phyloP scores from a whole-genome alignment of 2,329 filamentous ascomycete species.

The Xenoacremonium recifei region DNA sequence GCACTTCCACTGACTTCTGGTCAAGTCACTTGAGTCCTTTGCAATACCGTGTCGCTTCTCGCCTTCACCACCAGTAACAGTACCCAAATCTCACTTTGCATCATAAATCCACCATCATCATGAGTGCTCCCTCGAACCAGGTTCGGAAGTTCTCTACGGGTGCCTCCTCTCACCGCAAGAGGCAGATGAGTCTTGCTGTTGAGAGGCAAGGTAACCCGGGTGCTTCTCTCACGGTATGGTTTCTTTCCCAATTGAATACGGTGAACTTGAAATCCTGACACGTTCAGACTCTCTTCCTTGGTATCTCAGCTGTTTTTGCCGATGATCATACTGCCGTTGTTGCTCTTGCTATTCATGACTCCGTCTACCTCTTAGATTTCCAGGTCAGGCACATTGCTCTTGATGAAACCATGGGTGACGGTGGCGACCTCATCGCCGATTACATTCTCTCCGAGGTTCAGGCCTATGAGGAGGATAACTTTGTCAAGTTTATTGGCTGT shows the following conservation, averaged over 20 bases:
- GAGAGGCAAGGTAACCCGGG: constrained; percentile 44
- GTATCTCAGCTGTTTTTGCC: constrained; percentile 56
- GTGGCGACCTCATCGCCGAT: constrained; percentile 52
- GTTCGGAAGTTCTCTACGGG: constrained; percentile 43
- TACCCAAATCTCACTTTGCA: constrained; percentile 7
- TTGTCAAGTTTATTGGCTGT: constrained; percentile 72
- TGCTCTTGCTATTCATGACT: constrained; percentile 70
- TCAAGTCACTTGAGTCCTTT: constrained; percentile 3
- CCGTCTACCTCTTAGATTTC: constrained; percentile 73
- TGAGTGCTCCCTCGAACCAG: constrained; percentile 20
- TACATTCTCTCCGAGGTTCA: constrained; percentile 57
- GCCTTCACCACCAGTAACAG: constrained; percentile 5
- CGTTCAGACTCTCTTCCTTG: constrained; percentile 57
- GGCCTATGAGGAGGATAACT: constrained; percentile 61
- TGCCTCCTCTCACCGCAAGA: constrained; percentile 44
- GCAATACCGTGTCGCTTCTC: no score
- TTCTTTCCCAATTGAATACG: background rate
- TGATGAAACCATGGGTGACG: constrained; percentile 36
- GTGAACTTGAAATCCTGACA: background rate
- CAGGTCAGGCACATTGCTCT: constrained; percentile 57
- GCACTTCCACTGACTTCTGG: constrained; percentile 9
- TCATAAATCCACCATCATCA: constrained; percentile 19
- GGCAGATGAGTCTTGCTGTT: constrained; percentile 44
- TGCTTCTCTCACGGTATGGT: constrained; percentile 43
- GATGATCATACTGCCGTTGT: constrained; percentile 55